Evolutionary conservation across 73 alveolate species (phyloP).

Genomic region (Urostyla sp.): DNA sequence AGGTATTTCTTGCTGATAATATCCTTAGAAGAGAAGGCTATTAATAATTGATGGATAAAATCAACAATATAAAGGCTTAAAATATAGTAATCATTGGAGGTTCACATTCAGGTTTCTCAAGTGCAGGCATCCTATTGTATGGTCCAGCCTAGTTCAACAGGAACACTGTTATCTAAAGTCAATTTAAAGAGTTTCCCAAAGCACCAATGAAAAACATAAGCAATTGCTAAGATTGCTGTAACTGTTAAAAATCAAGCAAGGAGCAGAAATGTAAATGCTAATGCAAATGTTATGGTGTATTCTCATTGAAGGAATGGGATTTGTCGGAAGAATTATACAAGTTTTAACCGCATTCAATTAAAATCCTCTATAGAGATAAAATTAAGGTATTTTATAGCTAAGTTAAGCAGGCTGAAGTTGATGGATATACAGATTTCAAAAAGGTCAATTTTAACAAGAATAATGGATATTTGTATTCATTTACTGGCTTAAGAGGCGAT

Average conservation of each 20-base stretch:
- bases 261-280: conserved; percentile 16
- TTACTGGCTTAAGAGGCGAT: conserved; percentile 66
- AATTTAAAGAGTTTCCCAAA: conserved; percentile 10
- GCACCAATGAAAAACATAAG: conserved; percentile 9
- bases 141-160: conserved; percentile 63
- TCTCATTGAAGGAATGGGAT: conserved; percentile 45
- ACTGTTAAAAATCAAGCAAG: neutral
- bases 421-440: conserved; percentile 50
- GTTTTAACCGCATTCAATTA: conserved; percentile 16
- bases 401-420: conserved; percentile 48
- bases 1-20: conserved; percentile 29
- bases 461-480: conserved; percentile 56
- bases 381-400: conserved; percentile 45
- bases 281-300: conserved; percentile 47
- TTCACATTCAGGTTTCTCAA: conserved; percentile 64
- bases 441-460: conserved; percentile 4
- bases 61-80: neutral
- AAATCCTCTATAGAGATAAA: conserved; percentile 59
- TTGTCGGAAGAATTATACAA: neutral
- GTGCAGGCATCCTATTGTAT: conserved; percentile 61
- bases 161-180: conserved; percentile 1
- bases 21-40: conserved; percentile 14
- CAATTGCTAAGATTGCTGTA: conserved; percentile 36
- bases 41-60: neutral
- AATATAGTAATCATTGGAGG: conserved; percentile 68